Evolutionary conservation across 805 yeast species (phyloP).

Genomic region (Dipodascus albidus): DNA sequence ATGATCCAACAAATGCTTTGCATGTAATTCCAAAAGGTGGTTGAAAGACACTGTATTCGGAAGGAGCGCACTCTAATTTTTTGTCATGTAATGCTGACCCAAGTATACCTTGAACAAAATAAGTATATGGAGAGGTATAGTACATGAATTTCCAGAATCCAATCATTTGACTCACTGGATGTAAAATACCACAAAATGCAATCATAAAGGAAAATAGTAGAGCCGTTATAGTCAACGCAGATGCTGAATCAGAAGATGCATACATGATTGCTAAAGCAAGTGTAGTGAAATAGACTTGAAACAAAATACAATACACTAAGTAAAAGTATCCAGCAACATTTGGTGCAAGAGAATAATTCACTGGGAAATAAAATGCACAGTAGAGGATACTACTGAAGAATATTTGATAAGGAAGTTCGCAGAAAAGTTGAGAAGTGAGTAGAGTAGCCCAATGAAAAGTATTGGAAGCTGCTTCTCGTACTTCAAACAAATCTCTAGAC

Average conservation of each 20-base stretch:
- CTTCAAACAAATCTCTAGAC: constrained; percentile 55
- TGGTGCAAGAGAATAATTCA: constrained; percentile 32
- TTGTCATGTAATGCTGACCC: constrained; percentile 38
- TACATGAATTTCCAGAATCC: constrained; percentile 82
- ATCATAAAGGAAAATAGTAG: constrained; percentile 46
- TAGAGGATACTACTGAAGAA: constrained; percentile 40
- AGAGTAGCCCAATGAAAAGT: constrained; percentile 63
- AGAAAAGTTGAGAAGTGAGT: constrained; percentile 39
- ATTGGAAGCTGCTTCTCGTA: constrained; percentile 57
- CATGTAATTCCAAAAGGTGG: constrained; percentile 60
- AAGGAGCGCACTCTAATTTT: constrained; percentile 35
- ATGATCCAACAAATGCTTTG: constrained; percentile 38
- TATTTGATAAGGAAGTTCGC: constrained; percentile 51
- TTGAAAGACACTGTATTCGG: constrained; percentile 38
- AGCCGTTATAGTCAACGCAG: constrained; percentile 51
- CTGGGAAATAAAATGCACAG: constrained; percentile 42
- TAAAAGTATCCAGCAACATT: constrained; percentile 39
- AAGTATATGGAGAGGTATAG: constrained; percentile 59
- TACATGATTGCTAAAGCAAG: constrained; percentile 46
- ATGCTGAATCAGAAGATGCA: constrained; percentile 51
- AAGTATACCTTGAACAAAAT: constrained; percentile 49
- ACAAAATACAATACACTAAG: constrained; percentile 37
- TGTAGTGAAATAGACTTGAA: constrained; percentile 39
- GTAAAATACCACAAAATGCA: constrained; percentile 61
- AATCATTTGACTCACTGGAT: constrained; percentile 48